Conservation (phyloP, 495 filamentous ascomycete genomes). For the Hypomontagnella submonticulosa region DNA sequence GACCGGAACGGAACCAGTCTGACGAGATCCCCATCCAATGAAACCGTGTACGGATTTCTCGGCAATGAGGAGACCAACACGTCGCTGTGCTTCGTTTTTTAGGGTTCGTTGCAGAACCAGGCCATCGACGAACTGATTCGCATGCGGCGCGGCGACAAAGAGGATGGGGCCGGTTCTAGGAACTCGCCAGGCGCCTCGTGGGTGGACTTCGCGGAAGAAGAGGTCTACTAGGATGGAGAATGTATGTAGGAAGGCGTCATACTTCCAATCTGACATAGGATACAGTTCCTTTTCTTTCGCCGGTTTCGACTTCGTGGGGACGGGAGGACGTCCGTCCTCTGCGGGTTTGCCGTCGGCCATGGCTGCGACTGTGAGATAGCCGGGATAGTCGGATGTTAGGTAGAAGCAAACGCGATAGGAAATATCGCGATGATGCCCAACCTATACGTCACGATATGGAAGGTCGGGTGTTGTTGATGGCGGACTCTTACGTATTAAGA, state of each 20-base stretch:
- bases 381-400: neutral
- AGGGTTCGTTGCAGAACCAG: slow-evolving; percentile 92
- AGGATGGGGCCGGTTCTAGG: slow-evolving; percentile 88
- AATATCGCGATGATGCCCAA: slow-evolving; percentile 21
- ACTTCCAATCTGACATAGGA: slow-evolving; percentile 78
- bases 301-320: slow-evolving; percentile 35
- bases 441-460: slow-evolving; percentile 12
- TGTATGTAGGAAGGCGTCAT: slow-evolving; percentile 83
- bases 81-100: slow-evolving; percentile 83
- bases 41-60: slow-evolving; percentile 93
- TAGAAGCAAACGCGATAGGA: neutral
- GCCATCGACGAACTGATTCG: slow-evolving; percentile 98
- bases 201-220: slow-evolving; percentile 98
- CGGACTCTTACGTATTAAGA: slow-evolving; percentile 3
- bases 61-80: slow-evolving; percentile 91
- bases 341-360: slow-evolving; percentile 39
- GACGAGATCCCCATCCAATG: slow-evolving; percentile 81
- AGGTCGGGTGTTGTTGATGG: neutral
- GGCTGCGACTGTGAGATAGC: slow-evolving; percentile 10
- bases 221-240: slow-evolving; percentile 89
- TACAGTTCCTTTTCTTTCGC: slow-evolving; percentile 64
- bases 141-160: slow-evolving; percentile 98
- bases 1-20: slow-evolving; percentile 87
- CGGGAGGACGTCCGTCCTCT: slow-evolving; percentile 27
- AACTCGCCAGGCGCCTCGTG: slow-evolving; percentile 92